Evolutionary conservation across 2,329 filamentous ascomycete species (phyloP).

Genomic region (Fusarium newnesense): DNA sequence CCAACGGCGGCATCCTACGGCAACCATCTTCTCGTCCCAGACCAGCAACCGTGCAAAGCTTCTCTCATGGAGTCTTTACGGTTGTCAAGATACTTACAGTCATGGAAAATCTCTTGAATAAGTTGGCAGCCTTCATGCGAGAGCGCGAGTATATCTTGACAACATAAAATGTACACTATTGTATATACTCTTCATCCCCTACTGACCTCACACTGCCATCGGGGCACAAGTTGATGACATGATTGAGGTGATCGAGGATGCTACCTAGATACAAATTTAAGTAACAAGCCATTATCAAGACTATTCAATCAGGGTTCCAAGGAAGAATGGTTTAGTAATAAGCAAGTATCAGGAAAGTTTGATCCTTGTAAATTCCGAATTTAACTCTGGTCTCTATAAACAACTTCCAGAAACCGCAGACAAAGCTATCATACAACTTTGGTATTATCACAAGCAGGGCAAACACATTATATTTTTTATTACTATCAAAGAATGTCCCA

Average conservation of each 20-base stretch:
- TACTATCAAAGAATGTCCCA: too few relatives aligned
- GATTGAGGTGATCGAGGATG: too few relatives aligned
- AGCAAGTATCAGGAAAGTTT: background rate
- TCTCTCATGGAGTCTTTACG: background rate
- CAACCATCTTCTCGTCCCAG: background rate
- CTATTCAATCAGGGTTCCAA: too few relatives aligned
- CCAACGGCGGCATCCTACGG: background rate
- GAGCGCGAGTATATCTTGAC: background rate
- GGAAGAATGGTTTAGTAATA: background rate
- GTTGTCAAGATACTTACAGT: accelerated
- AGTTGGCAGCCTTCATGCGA: background rate
- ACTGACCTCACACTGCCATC: background rate
- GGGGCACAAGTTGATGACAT: background rate
- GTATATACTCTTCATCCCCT: too few relatives aligned
- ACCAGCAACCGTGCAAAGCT: too few relatives aligned
- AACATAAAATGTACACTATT: background rate
- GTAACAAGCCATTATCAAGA: background rate
- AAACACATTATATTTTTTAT: too few relatives aligned
- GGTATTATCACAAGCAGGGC: too few relatives aligned
- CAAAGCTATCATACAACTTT: too few relatives aligned
- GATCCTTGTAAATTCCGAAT: background rate
- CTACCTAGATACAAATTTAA: background rate
- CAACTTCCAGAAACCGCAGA: too few relatives aligned
- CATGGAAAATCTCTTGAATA: accelerated
- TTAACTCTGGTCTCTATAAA: too few relatives aligned